phyloP scores from a whole-genome alignment of 2,329 filamentous ascomycete species.

The Nigrograna mackinnonii region DNA sequence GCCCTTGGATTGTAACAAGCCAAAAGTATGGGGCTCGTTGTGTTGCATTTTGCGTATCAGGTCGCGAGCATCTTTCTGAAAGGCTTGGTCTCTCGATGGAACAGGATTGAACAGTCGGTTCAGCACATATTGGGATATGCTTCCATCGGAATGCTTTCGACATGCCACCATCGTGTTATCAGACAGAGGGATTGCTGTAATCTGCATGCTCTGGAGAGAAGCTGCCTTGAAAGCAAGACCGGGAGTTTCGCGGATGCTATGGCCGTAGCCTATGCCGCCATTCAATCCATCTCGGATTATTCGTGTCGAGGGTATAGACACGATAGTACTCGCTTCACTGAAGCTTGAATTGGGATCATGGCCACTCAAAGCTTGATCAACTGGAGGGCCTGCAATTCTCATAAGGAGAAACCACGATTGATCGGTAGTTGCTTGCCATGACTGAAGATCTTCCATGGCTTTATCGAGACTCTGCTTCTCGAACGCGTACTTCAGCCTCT shows the following conservation, averaged over 20 bases:
- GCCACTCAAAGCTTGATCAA: too few species aligned
- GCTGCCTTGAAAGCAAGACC: background rate
- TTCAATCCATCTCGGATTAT: too few species aligned
- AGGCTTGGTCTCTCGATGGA: too few species aligned
- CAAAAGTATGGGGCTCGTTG: conserved; percentile 29
- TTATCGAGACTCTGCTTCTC: conserved; percentile 2
- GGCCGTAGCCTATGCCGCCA: too few species aligned
- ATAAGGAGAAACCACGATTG: conserved; percentile 16
- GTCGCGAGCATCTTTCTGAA: conserved; percentile 25
- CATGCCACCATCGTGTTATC: conserved; percentile 6
- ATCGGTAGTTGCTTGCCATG: conserved; percentile 16
- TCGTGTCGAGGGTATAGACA: too few species aligned
- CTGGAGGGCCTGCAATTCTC: conserved; percentile 8
- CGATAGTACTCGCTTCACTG: too few species aligned
- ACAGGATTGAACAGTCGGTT: too few species aligned
- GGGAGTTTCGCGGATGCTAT: conserved; percentile 4
- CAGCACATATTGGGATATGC: too few species aligned
- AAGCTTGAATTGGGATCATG: too few species aligned
- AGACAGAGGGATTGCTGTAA: conserved; percentile 4
- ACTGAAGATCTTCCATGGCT: conserved; percentile 2
- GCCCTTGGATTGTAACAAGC: conserved; percentile 33
- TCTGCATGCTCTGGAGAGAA: background rate
- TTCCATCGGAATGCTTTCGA: too few species aligned
- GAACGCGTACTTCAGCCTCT: conserved; percentile 3
- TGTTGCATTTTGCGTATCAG: conserved; percentile 23